Evolutionary conservation across 495 filamentous ascomycete species (phyloP), one percentile per base, ranked within the genome.

Genomic region (Lindgomyces ingoldianus): DNA sequence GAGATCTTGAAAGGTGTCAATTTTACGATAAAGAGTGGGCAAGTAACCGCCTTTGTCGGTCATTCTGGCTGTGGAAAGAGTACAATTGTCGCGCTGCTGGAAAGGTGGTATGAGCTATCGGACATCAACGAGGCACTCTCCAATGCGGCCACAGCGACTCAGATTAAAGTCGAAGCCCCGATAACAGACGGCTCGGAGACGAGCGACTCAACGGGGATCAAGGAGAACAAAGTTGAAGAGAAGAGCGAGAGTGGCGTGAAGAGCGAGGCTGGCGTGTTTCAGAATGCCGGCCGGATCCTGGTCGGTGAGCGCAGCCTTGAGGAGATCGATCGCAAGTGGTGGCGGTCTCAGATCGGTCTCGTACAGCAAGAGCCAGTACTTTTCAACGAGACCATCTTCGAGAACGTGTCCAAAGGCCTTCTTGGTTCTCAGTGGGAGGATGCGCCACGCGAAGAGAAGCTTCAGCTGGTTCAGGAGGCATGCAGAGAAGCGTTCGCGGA

Each of bases 401-500:
- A 83, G 26, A 91, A 91, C 63, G 83, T 91, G 0, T 77, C 80
- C 19, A 82, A 84, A 53, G 88, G 87, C 0, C 76, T 89, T 8
- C 74, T n/a, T 87, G 93, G 93, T 55, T 94, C 93, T 0, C 78
- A 83, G 42, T 50, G 59, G 58, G 57, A 64, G 27, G 27, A 42
- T 48, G 39, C 44, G 14, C 10, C 30, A 19, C 12, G 64, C 36
- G 69, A 42, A 29, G 33, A 45, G 58, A 67, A 57, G 33, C 44
- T 30, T 22, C 14, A 18, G 41, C 80, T 89, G 10, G 84, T 96
- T 19, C 79, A 85, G 51, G 85, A 91, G 26, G 93, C 93, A 30
- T 89, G 91, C n/a, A 87, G 85, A 70, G 94, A 89, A 85, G 87
- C 93, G 36, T 96, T 96, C 71, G 93, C 92, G 4, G 91, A 97